Evolutionary conservation across 1,284 basidiomycete genomes (phyloP), one percentile per base, ranked within the genome.

Genomic region (Xerocomus minutiporus): DNA sequence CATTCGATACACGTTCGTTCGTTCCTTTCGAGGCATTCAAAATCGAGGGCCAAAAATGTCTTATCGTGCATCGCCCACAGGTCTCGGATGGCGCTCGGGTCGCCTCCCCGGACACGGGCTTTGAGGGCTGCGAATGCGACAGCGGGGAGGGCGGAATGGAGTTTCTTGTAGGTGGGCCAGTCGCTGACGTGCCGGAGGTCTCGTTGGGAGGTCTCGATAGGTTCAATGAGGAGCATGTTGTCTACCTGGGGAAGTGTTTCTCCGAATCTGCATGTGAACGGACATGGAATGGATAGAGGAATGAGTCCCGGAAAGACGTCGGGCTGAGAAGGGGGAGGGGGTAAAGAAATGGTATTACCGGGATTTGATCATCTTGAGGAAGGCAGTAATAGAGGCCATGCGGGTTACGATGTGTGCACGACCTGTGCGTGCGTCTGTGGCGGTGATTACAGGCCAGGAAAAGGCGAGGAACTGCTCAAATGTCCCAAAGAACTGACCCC

Each of bases 391-490:
- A 50, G 85, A 86, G 8, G 78, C 83, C 55, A 82, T 70, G 38
- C 86, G 78, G 12, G 88, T 91, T 9, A 88, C 88, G 51, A 93
- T 86, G 67, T 93, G 90, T 0, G 87, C 81, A 57, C 79, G 79
- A 4, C 88, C 86, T 0, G 90, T 89, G 61, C 74, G 76, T 46
- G 74, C 66, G 66, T 92, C 87, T 38, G 91, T 91, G 36, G 91
- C 80, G 3, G 84, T 84, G 58, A 93, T 87, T 12, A 82, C 84
- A 9, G 91, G 90, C 91, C 91, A 93, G 29, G 86, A 88, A 65
- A 92, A 93, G 8, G 82, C 78, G 38, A 93, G 77, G 67, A 93
- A 93, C 39, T 83, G 84, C 55, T 88, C 86, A 67, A 93, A 93
- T 0, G 86, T 81, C 46, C 82, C 79, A 71, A 93, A 93, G 53